A percentile compares a stretch with the other conserved stretches of the same genome.
These are phyloP conservation scores for Plectranthus barbatus DNA, from an alignment of 257 asterid genomes.

Conservation along the genomic window DNA sequence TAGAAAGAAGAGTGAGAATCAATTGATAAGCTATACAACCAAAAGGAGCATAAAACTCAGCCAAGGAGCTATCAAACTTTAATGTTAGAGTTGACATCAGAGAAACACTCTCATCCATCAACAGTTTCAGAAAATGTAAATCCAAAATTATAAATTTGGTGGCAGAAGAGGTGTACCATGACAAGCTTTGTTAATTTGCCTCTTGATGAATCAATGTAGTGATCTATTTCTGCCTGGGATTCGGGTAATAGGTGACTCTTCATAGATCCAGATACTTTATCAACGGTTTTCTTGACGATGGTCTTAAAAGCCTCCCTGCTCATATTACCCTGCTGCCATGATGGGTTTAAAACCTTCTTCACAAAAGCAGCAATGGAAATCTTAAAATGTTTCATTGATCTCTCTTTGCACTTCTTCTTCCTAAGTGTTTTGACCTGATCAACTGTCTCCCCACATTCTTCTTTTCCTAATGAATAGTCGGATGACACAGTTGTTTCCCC, in stretches of 20 bases:
- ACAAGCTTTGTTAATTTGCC: conserved; percentile 91
- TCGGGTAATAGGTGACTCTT: conserved; percentile 72
- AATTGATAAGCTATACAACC: conserved; percentile 1
- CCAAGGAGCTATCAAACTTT: conserved; percentile 12
- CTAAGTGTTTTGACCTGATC: conserved; percentile 61
- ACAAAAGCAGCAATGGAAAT: conserved; percentile 77
- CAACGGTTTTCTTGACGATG: conserved; percentile 97
- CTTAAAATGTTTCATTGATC: conserved; percentile 64
- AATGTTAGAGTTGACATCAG: background rate
- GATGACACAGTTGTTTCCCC: conserved; percentile 31
- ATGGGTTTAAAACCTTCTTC: conserved; percentile 90
- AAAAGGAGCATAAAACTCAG: background rate
- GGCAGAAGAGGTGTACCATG: conserved; percentile 56
- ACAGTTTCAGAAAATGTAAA: background rate
- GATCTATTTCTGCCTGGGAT: conserved; percentile 77
- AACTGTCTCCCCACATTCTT: conserved; percentile 84
- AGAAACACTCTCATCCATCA: background rate
- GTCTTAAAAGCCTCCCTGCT: conserved; percentile 99
- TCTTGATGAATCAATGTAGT: conserved; percentile 78
- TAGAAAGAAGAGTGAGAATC: conserved; percentile 3
- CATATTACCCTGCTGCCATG: conserved; percentile 99
- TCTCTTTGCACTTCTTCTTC: conserved; percentile 55
- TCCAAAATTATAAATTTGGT: background rate
- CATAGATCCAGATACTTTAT: conserved; percentile 95
- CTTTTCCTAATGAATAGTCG: conserved; percentile 39